Conservation (phyloP, 2,329 filamentous ascomycete species). For the Alternaria solani region DNA sequence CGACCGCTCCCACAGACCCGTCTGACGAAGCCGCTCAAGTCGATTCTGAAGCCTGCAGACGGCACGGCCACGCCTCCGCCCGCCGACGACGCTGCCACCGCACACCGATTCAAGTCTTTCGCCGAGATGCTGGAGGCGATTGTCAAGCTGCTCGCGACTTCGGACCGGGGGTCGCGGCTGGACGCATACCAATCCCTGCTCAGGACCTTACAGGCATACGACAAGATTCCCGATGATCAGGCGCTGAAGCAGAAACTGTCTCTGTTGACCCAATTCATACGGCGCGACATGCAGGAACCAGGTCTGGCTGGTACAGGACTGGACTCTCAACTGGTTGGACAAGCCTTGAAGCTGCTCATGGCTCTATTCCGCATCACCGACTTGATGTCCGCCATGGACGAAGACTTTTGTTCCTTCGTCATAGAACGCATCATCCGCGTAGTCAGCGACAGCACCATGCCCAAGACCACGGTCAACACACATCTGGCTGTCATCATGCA, state of each 20-base stretch:
- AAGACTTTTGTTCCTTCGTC: conserved; percentile 81
- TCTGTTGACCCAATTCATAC: conserved; percentile 80
- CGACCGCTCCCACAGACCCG: conserved; percentile 59
- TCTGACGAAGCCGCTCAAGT: conserved; percentile 67
- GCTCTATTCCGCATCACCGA: conserved; percentile 78
- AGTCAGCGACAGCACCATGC: conserved; percentile 71
- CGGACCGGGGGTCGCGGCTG: conserved; percentile 74
- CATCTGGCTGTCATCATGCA: conserved; percentile 82
- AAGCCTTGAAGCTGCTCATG: conserved; percentile 79
- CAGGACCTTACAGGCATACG: conserved; percentile 78
- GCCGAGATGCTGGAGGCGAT: conserved; percentile 85
- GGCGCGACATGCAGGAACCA: conserved; percentile 76
- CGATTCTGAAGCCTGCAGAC: conserved; percentile 80
- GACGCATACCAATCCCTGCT: conserved; percentile 88
- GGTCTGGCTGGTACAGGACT: conserved; percentile 61
- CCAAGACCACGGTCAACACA: conserved; percentile 81
- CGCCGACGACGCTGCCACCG: conserved; percentile 50
- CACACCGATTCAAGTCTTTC: conserved; percentile 66
- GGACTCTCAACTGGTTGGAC: conserved; percentile 76
- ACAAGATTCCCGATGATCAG: conserved; percentile 69
- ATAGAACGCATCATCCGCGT: conserved; percentile 80
- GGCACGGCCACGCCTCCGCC: conserved; percentile 47
- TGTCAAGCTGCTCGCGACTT: conserved; percentile 78
- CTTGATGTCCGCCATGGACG: conserved; percentile 74
- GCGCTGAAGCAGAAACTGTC: conserved; percentile 73